Evolutionary conservation across 768 basidiomycete species (phyloP), one percentile per base, ranked within the genome.

Genomic region (Lactarius vividus): DNA sequence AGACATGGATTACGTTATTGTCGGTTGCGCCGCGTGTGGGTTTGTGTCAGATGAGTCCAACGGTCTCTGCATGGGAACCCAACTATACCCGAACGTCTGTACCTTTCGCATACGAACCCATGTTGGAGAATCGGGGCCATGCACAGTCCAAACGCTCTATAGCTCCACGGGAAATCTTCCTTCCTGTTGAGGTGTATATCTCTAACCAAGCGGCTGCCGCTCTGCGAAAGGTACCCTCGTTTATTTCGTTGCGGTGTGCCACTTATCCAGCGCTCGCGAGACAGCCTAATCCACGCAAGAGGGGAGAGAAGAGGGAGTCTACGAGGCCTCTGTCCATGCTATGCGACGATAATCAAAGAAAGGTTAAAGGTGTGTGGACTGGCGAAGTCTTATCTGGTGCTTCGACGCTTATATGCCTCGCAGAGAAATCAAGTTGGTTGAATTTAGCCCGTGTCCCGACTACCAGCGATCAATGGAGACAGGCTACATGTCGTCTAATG

Each of bases 341-440:
- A 62, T 76, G 75, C 18, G 85, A 85, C 40, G 81, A 84, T 58
- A 77, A 65, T 57, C 75, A 75, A 67, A 79, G 76, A 75, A 90
- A 82, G 74, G 73, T 88, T 70, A 89, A 84, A 81, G 88, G 89
- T 88, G 57, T 54, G 73, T 68, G 54, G 28, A 53, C n/a, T 2
- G 1, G 39, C 28, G 16, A 26, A 23, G 10, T 3, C 7, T 10
- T 28, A 28, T 44, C 29, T 52, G 31, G 57, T 46, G 37, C 49
- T 53, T 61, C 15, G 29, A 46, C n/a, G 29, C 54, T 46, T 44
- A 63, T 40, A 26, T 39, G 18, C 15, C 15, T 11, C 39, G 29
- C 72, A 92, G 89, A 92, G 72, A 90, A 88, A 76, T 79, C 86
- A 23, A 89, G 85, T 71, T 91, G 89, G 89, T 81, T 89, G 53